A percentile compares a stretch with the other conserved stretches of the same genome.
These are phyloP conservation scores for Claviceps sp. DNA, from an alignment of 2,329 filamentous ascomycete species.

Conservation along the genomic window DNA sequence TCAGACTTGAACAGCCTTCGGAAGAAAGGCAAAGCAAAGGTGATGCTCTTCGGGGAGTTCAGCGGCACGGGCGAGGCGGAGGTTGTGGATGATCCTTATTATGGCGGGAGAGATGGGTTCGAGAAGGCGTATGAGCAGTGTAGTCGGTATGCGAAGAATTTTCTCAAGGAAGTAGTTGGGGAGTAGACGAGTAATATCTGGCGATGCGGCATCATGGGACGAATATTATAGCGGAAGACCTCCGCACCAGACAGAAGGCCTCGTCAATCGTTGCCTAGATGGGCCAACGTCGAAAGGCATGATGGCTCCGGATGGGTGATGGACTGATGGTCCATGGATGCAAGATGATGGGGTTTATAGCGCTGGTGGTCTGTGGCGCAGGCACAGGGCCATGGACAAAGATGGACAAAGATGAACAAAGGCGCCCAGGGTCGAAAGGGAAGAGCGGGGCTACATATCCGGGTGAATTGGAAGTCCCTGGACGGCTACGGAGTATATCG, in stretches of 20 bases:
- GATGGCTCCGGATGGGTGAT: too few species aligned
- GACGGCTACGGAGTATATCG: too few species aligned
- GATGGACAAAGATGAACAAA: too few species aligned
- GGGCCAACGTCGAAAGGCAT: background rate
- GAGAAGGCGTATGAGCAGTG: slow-evolving; percentile 78
- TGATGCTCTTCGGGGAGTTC: slow-evolving; percentile 75
- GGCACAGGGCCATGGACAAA: background rate
- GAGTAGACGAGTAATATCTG: slow-evolving; percentile 4
- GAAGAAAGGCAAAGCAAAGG: slow-evolving; percentile 45
- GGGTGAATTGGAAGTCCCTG: background rate
- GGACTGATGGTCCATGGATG: too few species aligned
- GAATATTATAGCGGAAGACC: too few species aligned
- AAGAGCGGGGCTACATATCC: background rate
- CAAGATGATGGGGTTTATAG: background rate
- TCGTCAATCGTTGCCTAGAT: background rate
- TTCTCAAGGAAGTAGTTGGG: slow-evolving; percentile 45
- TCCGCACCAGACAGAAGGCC: too few species aligned
- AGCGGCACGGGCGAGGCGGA: slow-evolving; percentile 54
- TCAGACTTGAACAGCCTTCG: slow-evolving; percentile 51
- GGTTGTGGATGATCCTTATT: slow-evolving; percentile 80
- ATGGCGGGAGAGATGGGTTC: slow-evolving; percentile 73
- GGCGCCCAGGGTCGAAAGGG: background rate
- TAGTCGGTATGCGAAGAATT: slow-evolving; percentile 60
- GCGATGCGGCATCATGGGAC: background rate
- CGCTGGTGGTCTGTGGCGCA: background rate